Percentiles rank a stretch among this genome's conserved stretches.
Conservation (phyloP, 2,329 filamentous ascomycete species). For the Penicillium sp. region DNA sequence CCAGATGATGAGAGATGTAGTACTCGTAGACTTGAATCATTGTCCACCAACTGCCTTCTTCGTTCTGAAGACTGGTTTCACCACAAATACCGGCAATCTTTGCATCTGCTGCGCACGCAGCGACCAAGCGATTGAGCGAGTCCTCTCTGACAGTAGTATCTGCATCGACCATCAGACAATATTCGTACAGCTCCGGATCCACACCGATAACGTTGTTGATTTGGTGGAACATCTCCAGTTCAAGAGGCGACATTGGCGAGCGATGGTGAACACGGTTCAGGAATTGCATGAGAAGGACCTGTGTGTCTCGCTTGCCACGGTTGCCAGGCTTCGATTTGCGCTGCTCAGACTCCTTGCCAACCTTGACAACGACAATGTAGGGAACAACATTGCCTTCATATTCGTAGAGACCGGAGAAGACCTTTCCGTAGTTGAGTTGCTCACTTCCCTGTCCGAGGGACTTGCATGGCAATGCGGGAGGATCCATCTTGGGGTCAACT, state of each 20-base stretch:
- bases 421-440: slow-evolving; percentile 97
- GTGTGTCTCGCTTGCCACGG: slow-evolving; percentile 96
- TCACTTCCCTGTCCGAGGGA: slow-evolving; percentile 85
- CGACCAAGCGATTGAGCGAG: slow-evolving; percentile 86
- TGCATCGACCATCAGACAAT: slow-evolving; percentile 94
- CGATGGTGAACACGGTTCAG: slow-evolving; percentile 96
- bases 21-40: slow-evolving; percentile 99
- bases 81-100: slow-evolving; percentile 98
- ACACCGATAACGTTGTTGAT: slow-evolving; percentile 99
- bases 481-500: slow-evolving; percentile 94
- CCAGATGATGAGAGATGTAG: slow-evolving; percentile 95
- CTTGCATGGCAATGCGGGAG: slow-evolving; percentile 90
- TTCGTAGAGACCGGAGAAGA: slow-evolving; percentile 97
- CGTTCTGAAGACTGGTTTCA: slow-evolving; percentile 94
- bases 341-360: slow-evolving; percentile 95
- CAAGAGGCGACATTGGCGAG: slow-evolving; percentile 89
- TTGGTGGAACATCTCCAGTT: slow-evolving; percentile 98
- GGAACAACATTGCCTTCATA: slow-evolving; percentile 97
- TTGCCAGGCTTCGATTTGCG: slow-evolving; percentile 91
- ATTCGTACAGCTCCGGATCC: slow-evolving; percentile 95
- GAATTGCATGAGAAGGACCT: slow-evolving; percentile 95
- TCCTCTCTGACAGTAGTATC: slow-evolving; percentile 94
- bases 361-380: slow-evolving; percentile 93
- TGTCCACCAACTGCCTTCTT: slow-evolving; percentile 94
- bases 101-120: slow-evolving; percentile 87